Conservation (phyloP, 345 rosid species). For the Cardamine resedifolia region DNA sequence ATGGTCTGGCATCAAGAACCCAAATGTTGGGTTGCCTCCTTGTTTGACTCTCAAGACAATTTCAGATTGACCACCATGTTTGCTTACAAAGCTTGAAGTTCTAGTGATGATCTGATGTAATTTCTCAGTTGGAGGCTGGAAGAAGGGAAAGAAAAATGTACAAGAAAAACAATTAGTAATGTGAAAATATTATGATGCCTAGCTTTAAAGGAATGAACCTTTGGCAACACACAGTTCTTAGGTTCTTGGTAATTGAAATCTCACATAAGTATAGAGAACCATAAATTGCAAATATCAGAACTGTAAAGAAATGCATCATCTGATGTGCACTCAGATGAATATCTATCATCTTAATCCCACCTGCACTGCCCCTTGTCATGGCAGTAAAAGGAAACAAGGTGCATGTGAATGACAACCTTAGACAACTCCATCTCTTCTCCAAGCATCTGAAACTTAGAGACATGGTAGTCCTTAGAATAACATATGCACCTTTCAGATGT, state of each 20-base stretch:
- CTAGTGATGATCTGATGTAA: slow-evolving; percentile 89
- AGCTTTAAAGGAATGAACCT: slow-evolving; percentile 25
- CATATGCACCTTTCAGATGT: slow-evolving; percentile 74
- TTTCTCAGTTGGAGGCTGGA: slow-evolving; percentile 93
- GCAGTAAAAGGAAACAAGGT: slow-evolving; percentile 93
- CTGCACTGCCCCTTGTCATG: slow-evolving; percentile 91
- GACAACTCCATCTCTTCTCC: slow-evolving; percentile 82
- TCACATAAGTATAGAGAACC: slow-evolving; percentile 52
- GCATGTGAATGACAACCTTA: slow-evolving; percentile 70
- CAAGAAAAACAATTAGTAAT: slow-evolving; percentile 35
- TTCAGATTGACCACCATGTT: slow-evolving; percentile 91
- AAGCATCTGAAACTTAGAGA: slow-evolving; percentile 99
- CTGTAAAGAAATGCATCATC: slow-evolving; percentile 63
- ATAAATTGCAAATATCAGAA: slow-evolving; percentile 59
- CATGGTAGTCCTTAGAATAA: slow-evolving; percentile 97
- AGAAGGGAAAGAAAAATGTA: slow-evolving; percentile 24
- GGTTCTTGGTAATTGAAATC: slow-evolving; percentile 42
- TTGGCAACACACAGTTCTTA: slow-evolving; percentile 25
- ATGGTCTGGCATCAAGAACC: slow-evolving; percentile 93
- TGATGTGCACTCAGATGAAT: slow-evolving; percentile 51
- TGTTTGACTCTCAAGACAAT: slow-evolving; percentile 95
- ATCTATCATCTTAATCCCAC: slow-evolving; percentile 93
- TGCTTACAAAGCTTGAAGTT: slow-evolving; percentile 81
- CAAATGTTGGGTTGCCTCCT: slow-evolving; percentile 92
- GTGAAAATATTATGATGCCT: slow-evolving; percentile 32